Base-by-base conservation (phyloP, 1,284 basidiomycete species). In the Puccinia polysora region DNA sequence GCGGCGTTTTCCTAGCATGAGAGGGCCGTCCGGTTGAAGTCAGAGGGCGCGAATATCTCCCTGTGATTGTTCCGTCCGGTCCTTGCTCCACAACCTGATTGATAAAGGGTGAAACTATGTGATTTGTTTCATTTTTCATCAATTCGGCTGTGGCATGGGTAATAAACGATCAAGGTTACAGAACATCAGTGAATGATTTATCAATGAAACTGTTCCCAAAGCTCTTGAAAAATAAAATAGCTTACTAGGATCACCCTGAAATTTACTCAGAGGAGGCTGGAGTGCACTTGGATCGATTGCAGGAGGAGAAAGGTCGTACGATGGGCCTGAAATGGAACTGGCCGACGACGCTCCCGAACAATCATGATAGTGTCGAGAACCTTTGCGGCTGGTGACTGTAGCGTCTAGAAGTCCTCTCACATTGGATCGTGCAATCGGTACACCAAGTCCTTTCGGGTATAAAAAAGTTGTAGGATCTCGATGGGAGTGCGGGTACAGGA, bases 21-120 rank as follows among this genome's bases (percentile, higher is more conserved):
- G 69, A 72, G n/a, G 69, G 69, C 28, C 60, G 52, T 40, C 69
- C 69, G 2, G 69, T 72, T 15, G 69, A 72, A 47, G 69, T 72
- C 15, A 72, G 40, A 23, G 69, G 69, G 45, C 69, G 69, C 36
- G 60, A 52, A 50, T 72, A 72, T 14, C 60, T 45, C n/a, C 69
- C 69, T 34, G 69, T 72, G 8, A 64, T 36, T 36, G 60, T 53
- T 3, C 69, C 69, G 20, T 72, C 69, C 18, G 59, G 69, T 8
- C 60, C 49, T 30, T 63, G 59, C 60, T 64, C 69, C 10, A 64
- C 20, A n/a, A 55, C 60, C 56, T 72, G 69, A 64, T 72, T 72
- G 8, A 72, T 56, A 23, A 72, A 72, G n/a, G 69, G 69, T 23
- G 69, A 72, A 12, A 64, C 38, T 5, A 70, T 70, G 8, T 60